A percentile compares a stretch with the other conserved stretches of the same genome.
phyloP scores from a whole-genome alignment of 2,329 filamentous ascomycete genomes.

The Talaromyces pinophilus region DNA sequence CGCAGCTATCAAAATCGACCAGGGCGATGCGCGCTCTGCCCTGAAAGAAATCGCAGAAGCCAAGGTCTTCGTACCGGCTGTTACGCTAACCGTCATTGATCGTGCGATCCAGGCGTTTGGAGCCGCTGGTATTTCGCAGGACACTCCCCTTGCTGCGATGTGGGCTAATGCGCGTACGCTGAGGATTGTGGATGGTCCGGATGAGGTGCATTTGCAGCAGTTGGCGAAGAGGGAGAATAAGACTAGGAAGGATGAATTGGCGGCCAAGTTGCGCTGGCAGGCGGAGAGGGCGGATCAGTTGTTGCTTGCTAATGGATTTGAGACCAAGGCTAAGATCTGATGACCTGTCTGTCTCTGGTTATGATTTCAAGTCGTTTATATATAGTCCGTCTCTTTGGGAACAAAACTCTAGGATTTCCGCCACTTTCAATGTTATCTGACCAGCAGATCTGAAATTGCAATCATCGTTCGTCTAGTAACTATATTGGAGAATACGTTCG shows the following conservation, averaged over 20 bases:
- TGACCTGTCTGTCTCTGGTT: background rate
- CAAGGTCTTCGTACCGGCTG: slow-evolving; percentile 85
- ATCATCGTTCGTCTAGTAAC: background rate
- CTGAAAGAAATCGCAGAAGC: slow-evolving; percentile 93
- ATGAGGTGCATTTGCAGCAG: slow-evolving; percentile 81
- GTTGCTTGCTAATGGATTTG: slow-evolving; percentile 40
- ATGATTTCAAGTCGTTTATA: background rate
- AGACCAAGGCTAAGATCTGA: slow-evolving; percentile 40
- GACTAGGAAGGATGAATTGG: slow-evolving; percentile 47
- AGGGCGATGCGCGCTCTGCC: slow-evolving; percentile 81
- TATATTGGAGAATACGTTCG: background rate
- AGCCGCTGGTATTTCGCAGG: slow-evolving; percentile 86
- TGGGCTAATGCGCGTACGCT: slow-evolving; percentile 80
- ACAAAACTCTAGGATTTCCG: background rate
- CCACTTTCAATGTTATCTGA: background rate
- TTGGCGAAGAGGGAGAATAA: slow-evolving; percentile 59
- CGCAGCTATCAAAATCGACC: slow-evolving; percentile 92
- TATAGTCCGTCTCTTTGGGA: background rate
- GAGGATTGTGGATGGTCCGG: slow-evolving; percentile 86
- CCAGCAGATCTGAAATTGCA: background rate
- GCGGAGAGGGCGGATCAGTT: slow-evolving; percentile 41
- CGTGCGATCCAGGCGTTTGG: slow-evolving; percentile 92
- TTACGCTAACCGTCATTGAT: slow-evolving; percentile 84
- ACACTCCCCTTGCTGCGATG: slow-evolving; percentile 84
- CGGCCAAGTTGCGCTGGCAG: slow-evolving; percentile 48